phyloP scores from a whole-genome alignment of 306 rosid species.

The Begonia fuchsioides region DNA sequence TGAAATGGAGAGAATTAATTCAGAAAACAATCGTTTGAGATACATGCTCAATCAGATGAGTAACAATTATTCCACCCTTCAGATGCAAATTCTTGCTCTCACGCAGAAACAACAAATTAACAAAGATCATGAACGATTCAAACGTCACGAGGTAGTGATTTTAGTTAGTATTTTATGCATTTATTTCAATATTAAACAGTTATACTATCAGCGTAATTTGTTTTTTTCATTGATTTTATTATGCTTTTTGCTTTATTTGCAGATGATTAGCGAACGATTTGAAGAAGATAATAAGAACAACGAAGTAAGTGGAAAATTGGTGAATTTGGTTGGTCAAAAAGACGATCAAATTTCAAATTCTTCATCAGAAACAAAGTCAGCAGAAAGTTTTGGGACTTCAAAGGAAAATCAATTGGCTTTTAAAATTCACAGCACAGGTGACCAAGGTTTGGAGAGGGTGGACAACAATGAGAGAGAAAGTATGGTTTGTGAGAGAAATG shows the following conservation, averaged over 20 bases:
- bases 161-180: not conserved
- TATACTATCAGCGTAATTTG: not conserved
- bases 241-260: not conserved
- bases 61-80: conserved; percentile 24
- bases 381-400: conserved; percentile 6
- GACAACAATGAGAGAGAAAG: conserved; percentile 7
- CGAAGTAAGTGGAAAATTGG: conserved; percentile 17
- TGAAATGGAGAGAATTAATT: conserved; percentile 30
- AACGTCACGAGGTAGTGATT: conserved; percentile 12
- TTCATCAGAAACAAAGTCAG: conserved; percentile 15
- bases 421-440: no score
- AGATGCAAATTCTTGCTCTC: conserved; percentile 16
- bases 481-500: conserved; percentile 3
- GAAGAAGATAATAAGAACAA: conserved; percentile 17
- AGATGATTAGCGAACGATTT: conserved; percentile 13
- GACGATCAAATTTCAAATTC: conserved; percentile 13
- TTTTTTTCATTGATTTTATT: not conserved
- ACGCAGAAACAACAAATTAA: conserved; percentile 13
- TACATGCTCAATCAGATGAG: conserved; percentile 27
- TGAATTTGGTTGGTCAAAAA: conserved; percentile 15
- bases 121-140: conserved; percentile 1
- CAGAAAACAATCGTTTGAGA: conserved; percentile 36
- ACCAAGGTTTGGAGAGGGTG: not conserved
- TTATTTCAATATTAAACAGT: not conserved
- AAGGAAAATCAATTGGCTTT: no score